Base-by-base conservation (phyloP, 495 filamentous ascomycete genomes). In the Lophiotrema nucula region DNA sequence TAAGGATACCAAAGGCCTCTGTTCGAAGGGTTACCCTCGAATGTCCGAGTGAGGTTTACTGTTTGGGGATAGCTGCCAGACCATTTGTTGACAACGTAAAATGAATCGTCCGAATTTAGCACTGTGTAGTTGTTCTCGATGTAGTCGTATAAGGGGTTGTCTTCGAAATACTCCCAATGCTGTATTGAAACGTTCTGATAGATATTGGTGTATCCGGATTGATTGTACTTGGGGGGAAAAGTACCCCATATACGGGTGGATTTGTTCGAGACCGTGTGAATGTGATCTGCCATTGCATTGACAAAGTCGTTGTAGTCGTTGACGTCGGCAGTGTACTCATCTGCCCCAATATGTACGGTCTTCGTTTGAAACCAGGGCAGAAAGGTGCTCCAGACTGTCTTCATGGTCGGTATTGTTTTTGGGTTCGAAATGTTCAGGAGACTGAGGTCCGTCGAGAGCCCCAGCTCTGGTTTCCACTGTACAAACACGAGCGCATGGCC, bases 281-380 rank as follows among this genome's bases (percentile, higher is more conserved):
- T 77, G 53, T 74, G 78, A 23, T 63, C 58, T 12, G 73, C 55
- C 69, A 81, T 74, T 10, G 72, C 69, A 42, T 79, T 79, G 13
- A 81, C 79, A 47, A 76, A 80, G 10, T 24, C 39, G 28, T 77
- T 79, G 49, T 81, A 81, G 5, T 78, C 74, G 2, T 67, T 56
- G 0, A 69, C 66, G 4, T 63, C 59, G 4, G 64, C 73, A 0
- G 70, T 70, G 47, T 81, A 80, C 50, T 81, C 79, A 51, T 81
- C 79, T 0, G 79, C 79, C 4, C 79, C 79, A 16, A 81, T 75
- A 50, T 79, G 77, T 2, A 81, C 77, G 5, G 73, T 76, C 61
- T 79, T 80, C 21, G 73, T 74, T 11, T 78, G 75, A 56, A 81
- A 81, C 77, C 77, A 80, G 4, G 71, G 73, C 4, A 81, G 52